Percentiles rank a stretch among this genome's conserved stretches.
These are phyloP conservation scores for Globisporangium spinosum DNA, from an alignment of 352 stramenopile species.

Conservation along the genomic window DNA sequence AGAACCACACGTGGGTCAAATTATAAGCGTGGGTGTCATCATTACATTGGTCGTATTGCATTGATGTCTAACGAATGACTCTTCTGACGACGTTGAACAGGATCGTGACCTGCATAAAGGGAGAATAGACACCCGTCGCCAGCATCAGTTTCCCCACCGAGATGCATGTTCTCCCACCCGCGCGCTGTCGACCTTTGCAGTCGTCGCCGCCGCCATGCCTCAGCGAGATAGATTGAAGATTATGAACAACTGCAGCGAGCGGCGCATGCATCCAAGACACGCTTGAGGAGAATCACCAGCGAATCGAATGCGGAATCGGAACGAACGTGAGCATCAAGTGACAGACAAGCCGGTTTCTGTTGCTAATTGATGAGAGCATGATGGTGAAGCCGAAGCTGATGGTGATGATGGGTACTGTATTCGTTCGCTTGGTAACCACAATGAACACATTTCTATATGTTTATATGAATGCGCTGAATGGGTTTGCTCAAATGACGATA, in stretches of 20 bases:
- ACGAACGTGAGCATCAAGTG: neutral
- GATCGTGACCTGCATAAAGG: slow-evolving; percentile 90
- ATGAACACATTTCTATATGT: slow-evolving; percentile 12
- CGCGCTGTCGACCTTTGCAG: neutral
- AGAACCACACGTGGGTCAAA: neutral
- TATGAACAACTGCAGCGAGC: neutral
- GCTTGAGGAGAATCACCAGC: neutral
- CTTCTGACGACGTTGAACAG: slow-evolving; percentile 24
- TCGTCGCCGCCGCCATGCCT: neutral
- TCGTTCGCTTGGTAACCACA: neutral
- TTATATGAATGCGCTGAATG: neutral
- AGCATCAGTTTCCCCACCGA: neutral
- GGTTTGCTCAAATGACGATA: neutral
- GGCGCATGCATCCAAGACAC: neutral
- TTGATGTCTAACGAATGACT: neutral
- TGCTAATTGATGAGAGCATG: neutral
- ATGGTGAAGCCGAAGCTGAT: neutral
- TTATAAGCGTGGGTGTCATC: no score
- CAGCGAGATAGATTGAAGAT: neutral
- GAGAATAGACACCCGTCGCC: slow-evolving; percentile 43
- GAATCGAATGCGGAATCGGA: neutral
- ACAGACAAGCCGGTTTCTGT: neutral
- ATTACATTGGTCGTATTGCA: no score
- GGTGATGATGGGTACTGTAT: neutral
- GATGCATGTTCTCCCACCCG: neutral